Percentiles rank a stretch among this genome's conserved stretches.
Evolutionary conservation across 2,329 filamentous ascomycete species (phyloP).

Genomic region (Fusarium camptoceras): DNA sequence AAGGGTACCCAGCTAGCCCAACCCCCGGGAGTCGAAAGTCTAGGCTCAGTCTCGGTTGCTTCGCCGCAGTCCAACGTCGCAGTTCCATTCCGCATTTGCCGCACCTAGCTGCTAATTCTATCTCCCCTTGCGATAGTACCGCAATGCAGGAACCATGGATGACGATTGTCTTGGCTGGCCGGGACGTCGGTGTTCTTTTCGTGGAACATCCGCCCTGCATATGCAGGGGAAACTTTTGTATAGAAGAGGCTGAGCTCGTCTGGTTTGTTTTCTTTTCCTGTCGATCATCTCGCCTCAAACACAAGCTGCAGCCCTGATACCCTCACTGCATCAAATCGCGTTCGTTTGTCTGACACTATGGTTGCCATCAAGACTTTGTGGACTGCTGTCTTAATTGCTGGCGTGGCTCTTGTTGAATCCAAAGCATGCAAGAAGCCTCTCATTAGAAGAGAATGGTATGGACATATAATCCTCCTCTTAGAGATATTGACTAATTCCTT

Average conservation of each 20-base stretch:
- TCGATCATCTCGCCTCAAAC: slow-evolving; percentile 3
- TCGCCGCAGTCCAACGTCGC: not conserved
- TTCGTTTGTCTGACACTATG: not conserved
- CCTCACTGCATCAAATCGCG: not conserved
- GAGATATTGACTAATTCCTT: not conserved
- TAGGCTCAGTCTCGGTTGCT: not conserved
- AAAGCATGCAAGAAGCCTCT: slow-evolving; percentile 20
- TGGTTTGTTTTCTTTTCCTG: not conserved
- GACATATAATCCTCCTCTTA: no score
- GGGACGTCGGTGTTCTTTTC: not conserved
- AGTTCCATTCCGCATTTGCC: not conserved
- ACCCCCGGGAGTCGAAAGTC: not conserved
- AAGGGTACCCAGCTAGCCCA: not conserved
- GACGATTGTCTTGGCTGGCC: not conserved
- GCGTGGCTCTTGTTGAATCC: slow-evolving; percentile 7
- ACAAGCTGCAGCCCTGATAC: slow-evolving; percentile 3
- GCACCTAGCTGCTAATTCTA: not conserved
- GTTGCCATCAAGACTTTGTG: slow-evolving; percentile 19
- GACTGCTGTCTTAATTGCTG: slow-evolving; percentile 7
- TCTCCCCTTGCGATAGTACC: not conserved
- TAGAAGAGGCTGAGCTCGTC: not conserved
- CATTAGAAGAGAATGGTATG: slow-evolving; percentile 26
- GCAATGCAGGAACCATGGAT: slow-evolving; percentile 1
- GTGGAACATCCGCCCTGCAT: not conserved
- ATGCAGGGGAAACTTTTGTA: not conserved